Evolutionary conservation across 352 stramenopile genomes (phyloP).

Genomic region (Globisporangium orthogonon): DNA sequence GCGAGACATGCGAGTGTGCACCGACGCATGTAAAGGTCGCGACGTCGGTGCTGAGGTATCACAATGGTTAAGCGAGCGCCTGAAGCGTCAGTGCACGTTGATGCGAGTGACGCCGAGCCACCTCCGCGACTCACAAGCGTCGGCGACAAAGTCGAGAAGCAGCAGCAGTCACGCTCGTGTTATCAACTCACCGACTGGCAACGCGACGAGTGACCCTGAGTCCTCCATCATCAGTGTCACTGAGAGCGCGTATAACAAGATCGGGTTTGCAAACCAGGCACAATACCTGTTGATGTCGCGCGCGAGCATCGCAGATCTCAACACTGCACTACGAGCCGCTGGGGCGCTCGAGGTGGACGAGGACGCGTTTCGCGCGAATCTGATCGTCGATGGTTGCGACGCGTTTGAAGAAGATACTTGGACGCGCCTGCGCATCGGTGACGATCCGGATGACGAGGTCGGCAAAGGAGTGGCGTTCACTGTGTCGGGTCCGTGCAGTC

Average conservation of each 20-base stretch:
- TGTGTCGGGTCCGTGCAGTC: conserved; percentile 59
- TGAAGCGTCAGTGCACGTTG: conserved; percentile 57
- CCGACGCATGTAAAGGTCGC: conserved; percentile 37
- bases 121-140: conserved; percentile 23
- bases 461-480: conserved; percentile 27
- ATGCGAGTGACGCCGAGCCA: conserved; percentile 54
- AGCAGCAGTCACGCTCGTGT: neutral
- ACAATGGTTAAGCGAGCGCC: conserved; percentile 54
- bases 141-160: conserved; percentile 6
- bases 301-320: conserved; percentile 47
- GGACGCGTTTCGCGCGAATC: conserved; percentile 67
- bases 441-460: conserved; percentile 1
- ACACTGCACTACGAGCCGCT: conserved; percentile 27
- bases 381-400: conserved; percentile 58
- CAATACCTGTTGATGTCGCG: conserved; percentile 62
- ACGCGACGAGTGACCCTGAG: neutral
- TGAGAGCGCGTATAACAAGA: conserved; percentile 17
- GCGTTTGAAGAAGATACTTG: conserved; percentile 79
- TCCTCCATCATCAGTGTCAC: neutral
- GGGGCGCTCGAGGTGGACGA: conserved; percentile 36
- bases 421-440: conserved; percentile 30
- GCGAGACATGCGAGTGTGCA: conserved; percentile 50
- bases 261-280: conserved; percentile 72
- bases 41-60: conserved; percentile 45
- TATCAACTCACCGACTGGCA: conserved; percentile 4